Percentiles rank a stretch among this genome's conserved stretches.
Evolutionary conservation across 495 filamentous ascomycete genomes (phyloP).

Genomic region (Saxispiralis lemnorum): DNA sequence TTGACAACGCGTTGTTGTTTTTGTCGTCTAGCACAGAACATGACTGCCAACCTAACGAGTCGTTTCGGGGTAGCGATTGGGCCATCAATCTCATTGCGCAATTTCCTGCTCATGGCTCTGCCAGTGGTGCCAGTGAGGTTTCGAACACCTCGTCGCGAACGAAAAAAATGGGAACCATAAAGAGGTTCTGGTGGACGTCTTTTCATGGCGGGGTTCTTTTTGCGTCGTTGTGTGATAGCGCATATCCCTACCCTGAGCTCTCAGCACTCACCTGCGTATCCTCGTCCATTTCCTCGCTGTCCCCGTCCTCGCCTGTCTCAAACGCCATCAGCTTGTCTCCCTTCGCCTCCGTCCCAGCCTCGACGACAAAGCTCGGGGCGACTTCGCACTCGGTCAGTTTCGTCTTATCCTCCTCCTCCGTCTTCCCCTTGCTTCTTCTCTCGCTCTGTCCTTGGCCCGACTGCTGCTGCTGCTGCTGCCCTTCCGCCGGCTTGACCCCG

Average conservation of each 20-base stretch:
- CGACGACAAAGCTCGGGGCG: constrained; percentile 68
- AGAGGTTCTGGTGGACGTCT: no score
- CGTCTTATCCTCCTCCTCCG: constrained; percentile 42
- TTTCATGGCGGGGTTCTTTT: no score
- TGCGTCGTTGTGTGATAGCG: no score
- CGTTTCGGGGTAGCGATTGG: no score
- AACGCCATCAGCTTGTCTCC: constrained; percentile 21
- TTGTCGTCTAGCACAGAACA: no score
- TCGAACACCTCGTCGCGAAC: no score
- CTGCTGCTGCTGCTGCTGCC: constrained; percentile 34
- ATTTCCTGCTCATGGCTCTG: no score
- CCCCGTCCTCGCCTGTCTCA: constrained; percentile 14
- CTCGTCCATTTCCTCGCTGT: constrained; percentile 5
- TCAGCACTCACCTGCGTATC: constrained; percentile 1
- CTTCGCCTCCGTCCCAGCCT: constrained; percentile 38
- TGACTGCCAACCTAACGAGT: no score
- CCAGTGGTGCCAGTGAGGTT: no score
- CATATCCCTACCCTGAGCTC: background rate
- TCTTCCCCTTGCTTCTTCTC: constrained; percentile 53
- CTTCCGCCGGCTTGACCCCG: constrained; percentile 30
- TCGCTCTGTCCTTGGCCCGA: constrained; percentile 60
- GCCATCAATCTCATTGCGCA: no score
- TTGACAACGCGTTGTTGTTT: no score
- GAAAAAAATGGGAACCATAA: no score
- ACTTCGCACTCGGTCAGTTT: constrained; percentile 75